Evolutionary conservation across 2,329 filamentous ascomycete species (phyloP).

Genomic region (Colletotrichum abscissum): DNA sequence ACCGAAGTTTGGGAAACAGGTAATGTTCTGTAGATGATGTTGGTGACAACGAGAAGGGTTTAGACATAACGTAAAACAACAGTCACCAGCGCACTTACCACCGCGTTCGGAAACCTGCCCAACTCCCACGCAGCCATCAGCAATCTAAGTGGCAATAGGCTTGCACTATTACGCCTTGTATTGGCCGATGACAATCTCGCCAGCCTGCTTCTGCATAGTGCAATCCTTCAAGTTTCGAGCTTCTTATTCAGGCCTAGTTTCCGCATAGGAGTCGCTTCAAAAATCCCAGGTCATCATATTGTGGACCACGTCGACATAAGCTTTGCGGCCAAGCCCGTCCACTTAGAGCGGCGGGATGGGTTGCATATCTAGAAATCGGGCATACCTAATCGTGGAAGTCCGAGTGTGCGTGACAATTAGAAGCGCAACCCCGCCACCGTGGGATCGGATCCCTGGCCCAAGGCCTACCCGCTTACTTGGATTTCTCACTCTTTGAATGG

Average conservation of each 20-base stretch:
- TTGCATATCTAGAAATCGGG: neutral
- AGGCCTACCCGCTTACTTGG: neutral
- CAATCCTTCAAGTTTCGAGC: constrained; percentile 17
- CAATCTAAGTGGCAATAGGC: neutral
- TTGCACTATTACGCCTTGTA: neutral
- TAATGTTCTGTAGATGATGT: neutral
- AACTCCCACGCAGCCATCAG: neutral
- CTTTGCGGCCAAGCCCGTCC: neutral
- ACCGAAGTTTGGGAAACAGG: neutral
- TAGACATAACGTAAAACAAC: neutral
- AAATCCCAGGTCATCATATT: neutral
- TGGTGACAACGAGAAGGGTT: too few species aligned
- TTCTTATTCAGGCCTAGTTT: constrained; percentile 22
- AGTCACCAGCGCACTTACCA: too few species aligned
- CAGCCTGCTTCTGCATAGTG: neutral
- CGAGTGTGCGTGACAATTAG: neutral
- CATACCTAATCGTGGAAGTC: constrained; percentile 3
- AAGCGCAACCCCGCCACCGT: constrained; percentile 12
- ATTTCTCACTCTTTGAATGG: neutral
- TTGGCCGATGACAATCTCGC: neutral
- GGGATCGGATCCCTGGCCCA: neutral
- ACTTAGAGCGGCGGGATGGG: neutral
- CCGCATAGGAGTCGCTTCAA: neutral
- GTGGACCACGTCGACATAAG: neutral
- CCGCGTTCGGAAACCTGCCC: too few species aligned